Percentiles rank a stretch among this genome's conserved stretches.
These are phyloP conservation scores for Cercospora berteroae DNA, from an alignment of 2,329 filamentous ascomycete species.

Conservation along the genomic window DNA sequence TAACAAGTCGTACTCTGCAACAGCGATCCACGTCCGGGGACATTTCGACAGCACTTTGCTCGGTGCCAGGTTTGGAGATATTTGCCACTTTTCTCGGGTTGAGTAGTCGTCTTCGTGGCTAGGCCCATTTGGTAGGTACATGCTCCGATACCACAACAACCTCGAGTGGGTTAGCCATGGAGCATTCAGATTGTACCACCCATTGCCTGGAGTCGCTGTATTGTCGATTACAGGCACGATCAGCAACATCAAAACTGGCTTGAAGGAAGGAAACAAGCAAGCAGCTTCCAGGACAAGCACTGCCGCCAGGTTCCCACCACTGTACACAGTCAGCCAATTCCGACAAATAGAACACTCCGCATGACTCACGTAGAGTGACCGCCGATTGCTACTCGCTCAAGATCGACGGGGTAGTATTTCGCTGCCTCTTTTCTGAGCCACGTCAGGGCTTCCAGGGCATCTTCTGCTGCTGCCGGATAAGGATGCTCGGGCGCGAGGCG, in stretches of 20 bases:
- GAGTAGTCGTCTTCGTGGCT: slow-evolving; percentile 1
- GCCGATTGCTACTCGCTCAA: slow-evolving; percentile 21
- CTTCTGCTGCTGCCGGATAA: slow-evolving; percentile 46
- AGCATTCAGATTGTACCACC: slow-evolving; percentile 25
- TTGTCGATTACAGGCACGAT: slow-evolving; percentile 26
- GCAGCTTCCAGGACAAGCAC: slow-evolving; percentile 25
- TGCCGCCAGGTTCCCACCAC: slow-evolving; percentile 24
- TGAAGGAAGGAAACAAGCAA: slow-evolving; percentile 23
- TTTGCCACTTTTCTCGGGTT: slow-evolving; percentile 24
- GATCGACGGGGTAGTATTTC: slow-evolving; percentile 18
- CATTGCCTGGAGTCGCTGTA: slow-evolving; percentile 20
- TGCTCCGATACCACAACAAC: slow-evolving; percentile 24
- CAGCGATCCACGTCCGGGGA: slow-evolving; percentile 25
- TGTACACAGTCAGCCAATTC: neutral
- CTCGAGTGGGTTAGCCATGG: slow-evolving; percentile 24
- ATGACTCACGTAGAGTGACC: slow-evolving; percentile 19
- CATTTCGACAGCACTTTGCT: slow-evolving; percentile 22
- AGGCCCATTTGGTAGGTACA: slow-evolving; percentile 21
- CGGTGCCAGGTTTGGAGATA: slow-evolving; percentile 23
- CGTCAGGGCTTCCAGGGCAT: slow-evolving; percentile 47
- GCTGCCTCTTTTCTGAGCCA: slow-evolving; percentile 35
- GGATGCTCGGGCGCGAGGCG: slow-evolving; percentile 47
- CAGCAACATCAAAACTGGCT: slow-evolving; percentile 21
- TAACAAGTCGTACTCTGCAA: slow-evolving; percentile 24
- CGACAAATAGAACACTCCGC: neutral